Base-by-base conservation (phyloP, 768 basidiomycete genomes). In the Collybia mongolica region DNA sequence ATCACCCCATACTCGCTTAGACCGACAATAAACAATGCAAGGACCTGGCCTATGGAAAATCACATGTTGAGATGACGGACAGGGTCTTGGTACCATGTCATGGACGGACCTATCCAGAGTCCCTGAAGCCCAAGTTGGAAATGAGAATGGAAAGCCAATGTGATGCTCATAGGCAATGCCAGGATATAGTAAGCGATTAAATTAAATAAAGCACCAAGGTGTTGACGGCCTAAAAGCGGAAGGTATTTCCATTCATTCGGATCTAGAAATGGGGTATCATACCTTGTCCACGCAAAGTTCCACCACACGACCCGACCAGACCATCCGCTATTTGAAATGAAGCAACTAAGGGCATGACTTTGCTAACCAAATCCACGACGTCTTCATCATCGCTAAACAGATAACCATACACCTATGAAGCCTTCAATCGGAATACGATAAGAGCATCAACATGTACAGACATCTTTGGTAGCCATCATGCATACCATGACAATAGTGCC, bases 271-370 rank as follows among this genome's bases (percentile, higher is more conserved):
- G 39, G 28, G 50, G 14, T 6, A 29, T 17, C 56, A 72, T 78
- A 63, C 93, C 93, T 60, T 86, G 78, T 3, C 90, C 88, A 39
- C 94, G 82, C 44, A 97, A 75, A 50, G 94, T 80, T 5, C 92
- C 92, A 5, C 76, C 76, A 51, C 88, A 65, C 68, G 85, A 58
- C 52, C 77, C 83, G 23, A 79, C 73, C 8, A 89, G 68, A 15
- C 87, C 91, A 63, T 97, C 94, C 35, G 90, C 85, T 2, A 56
- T 47, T 37, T 56, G 87, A 64, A 84, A 87, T 3, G 86, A 76
- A 11, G 84, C 84, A 8, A 95, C 86, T 19, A 88, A 74, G 0
- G 90, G 88, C 60, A 92, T 75, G 36, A 92, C 82, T 22, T 72
- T 68, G 2, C 84, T 80, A 24, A 91, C 86, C 15, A 86, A 67